Percentiles rank a stretch among this genome's conserved stretches.
Evolutionary conservation across 225 moss, liverwort and hornwort genomes (phyloP).

Genomic region (Straminergon stramineum): DNA sequence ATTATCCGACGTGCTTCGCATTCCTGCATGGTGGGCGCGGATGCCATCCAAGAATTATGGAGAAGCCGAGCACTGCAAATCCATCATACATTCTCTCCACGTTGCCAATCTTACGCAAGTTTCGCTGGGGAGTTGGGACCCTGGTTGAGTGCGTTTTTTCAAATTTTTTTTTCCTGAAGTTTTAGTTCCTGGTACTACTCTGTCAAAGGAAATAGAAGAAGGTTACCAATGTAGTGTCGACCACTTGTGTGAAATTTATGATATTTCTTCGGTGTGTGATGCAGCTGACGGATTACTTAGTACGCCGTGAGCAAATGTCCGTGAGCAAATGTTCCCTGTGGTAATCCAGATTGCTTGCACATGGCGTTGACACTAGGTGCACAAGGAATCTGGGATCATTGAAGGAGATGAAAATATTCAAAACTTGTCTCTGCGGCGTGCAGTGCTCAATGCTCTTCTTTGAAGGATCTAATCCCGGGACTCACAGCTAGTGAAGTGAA

Average conservation of each 20-base stretch:
- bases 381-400: not conserved
- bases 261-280: not conserved
- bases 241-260: not conserved
- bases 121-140: not conserved
- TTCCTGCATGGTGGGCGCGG: not conserved
- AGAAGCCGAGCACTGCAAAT: not conserved
- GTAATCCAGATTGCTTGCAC: not conserved
- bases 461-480: not conserved
- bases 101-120: not conserved
- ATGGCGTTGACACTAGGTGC: not conserved
- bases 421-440: not conserved
- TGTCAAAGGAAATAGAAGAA: not conserved
- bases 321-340: not conserved
- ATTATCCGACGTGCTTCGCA: not conserved
- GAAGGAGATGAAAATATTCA: not conserved
- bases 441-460: not conserved
- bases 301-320: not conserved
- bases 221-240: not conserved
- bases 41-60: not conserved
- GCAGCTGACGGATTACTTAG: not conserved
- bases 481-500: not conserved
- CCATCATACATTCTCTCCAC: not conserved
- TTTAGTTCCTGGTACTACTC: too few relatives aligned
- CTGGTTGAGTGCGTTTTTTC: not conserved
- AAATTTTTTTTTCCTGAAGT: not conserved